Evolutionary conservation across 176 grass and related monocot species (phyloP), one percentile per base, ranked within the genome.

Genomic region (Zoysia pacifica): DNA sequence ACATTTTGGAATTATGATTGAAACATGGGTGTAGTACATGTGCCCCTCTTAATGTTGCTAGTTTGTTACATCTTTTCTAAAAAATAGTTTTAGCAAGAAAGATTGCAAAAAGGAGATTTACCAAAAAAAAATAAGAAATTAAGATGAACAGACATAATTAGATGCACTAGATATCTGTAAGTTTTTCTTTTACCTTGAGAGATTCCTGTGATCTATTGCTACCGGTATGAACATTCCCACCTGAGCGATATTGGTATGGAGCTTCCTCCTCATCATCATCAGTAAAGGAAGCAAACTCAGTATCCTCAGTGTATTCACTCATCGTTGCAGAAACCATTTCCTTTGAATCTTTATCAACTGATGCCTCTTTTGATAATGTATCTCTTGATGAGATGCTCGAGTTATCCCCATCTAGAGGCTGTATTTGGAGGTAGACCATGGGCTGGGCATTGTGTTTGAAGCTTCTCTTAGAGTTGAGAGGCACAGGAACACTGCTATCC

Each of bases 261-360:
- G 80, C 58, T 80, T 81, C 65, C 16, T 91, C 89, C 1, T 87
- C 78, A 18, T 93, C 94, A 51, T 97, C 95, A 91, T 98, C 96
- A 62, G 96, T 91, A 28, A 98, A 94, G 71, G 89, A 87, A 69
- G 90, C 81, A 61, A 98, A 94, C 73, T 93, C 92, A 56, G 76
- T 87, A 75, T 98, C 96, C 70, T 90, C 90, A n/a, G 77, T 87
- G 82, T 91, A 82, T 66, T 90, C 82, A 83, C 83, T 87, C 91
- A 90, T 85, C 38, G 79, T 87, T 52, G 83, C 85, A 1, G 84
- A 90, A 62, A 87, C 48, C 6, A 80, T 84, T 67, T 93, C 94
- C 28, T 90, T 87, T 58, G 87, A 86, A 90, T 93, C 91, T 64
- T 89, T 86, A 67, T 81, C 81, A 61, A 85, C 48, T 48, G 84